Percentiles rank a stretch among this genome's conserved stretches.
Evolutionary conservation across 116 monocot species (phyloP).

Genomic region (Iris pallida): DNA sequence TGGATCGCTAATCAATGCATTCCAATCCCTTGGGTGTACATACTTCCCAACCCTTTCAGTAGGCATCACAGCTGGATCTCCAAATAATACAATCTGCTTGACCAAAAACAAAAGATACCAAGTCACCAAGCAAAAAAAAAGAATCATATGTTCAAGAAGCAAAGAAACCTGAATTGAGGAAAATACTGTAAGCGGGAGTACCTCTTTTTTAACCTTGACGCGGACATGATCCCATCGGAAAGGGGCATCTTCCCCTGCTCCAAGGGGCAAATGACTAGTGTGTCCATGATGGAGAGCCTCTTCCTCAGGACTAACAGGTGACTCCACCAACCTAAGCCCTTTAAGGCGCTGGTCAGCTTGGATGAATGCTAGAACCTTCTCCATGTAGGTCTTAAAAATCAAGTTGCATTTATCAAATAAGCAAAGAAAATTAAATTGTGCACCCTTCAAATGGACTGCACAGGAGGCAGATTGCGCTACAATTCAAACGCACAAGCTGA

Average conservation of each 20-base stretch:
- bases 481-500: too few relatives aligned
- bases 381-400: too few relatives aligned
- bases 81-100: conserved; percentile 88
- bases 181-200: conserved; percentile 3
- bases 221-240: conserved; percentile 99
- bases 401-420: too few relatives aligned
- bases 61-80: conserved; percentile 82
- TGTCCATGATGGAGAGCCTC: conserved; percentile 99
- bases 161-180: too few relatives aligned
- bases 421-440: too few relatives aligned
- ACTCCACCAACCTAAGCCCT: conserved; percentile 80
- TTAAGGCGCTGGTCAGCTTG: conserved; percentile 65
- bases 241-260: conserved; percentile 95
- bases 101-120: conserved; percentile 9
- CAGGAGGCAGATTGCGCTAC: too few relatives aligned
- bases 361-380: conserved; percentile 69
- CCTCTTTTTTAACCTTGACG: conserved; percentile 94
- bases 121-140: neutral
- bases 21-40: conserved; percentile 92
- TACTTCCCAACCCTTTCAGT: conserved; percentile 85
- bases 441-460: too few relatives aligned
- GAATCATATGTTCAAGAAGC: too few relatives aligned
- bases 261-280: conserved; percentile 73
- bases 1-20: conserved; percentile 78
- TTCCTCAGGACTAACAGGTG: conserved; percentile 88